These are phyloP conservation scores for Ophiosphaerella narmari DNA, from an alignment of 2,329 filamentous ascomycete genomes.

Conservation along the genomic window DNA sequence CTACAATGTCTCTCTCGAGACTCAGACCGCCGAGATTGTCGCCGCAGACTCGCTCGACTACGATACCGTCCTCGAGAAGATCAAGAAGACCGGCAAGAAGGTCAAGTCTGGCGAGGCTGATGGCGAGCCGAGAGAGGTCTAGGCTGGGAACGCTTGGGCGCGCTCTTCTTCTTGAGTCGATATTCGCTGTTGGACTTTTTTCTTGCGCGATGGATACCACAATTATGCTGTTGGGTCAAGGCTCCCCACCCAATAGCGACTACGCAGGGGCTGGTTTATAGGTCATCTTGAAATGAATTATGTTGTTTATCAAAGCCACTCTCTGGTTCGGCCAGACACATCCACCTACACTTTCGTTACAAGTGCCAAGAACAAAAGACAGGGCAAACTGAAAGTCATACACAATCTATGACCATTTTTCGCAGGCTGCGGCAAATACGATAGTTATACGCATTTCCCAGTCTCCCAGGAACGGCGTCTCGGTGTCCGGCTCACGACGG, in stretches of 20 bases:
- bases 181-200: constrained; percentile 5
- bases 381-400: no score
- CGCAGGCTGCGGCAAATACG: not conserved
- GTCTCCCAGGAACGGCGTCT: constrained; percentile 12
- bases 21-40: constrained; percentile 78
- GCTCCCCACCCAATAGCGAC: constrained; percentile 6
- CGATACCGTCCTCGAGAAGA: constrained; percentile 81
- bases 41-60: constrained; percentile 73
- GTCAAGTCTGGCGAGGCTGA: constrained; percentile 78
- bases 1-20: constrained; percentile 85
- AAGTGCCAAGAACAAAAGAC: not conserved
- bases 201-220: constrained; percentile 24
- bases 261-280: not conserved
- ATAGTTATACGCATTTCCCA: no score
- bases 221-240: constrained; percentile 6
- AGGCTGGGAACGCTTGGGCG: not conserved
- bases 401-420: not conserved
- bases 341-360: not conserved
- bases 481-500: constrained; percentile 20
- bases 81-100: constrained; percentile 94
- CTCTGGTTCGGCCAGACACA: no score
- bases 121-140: constrained; percentile 51
- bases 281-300: no score
- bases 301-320: no score
- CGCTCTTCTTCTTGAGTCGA: no score